These are phyloP conservation scores for Panus rudis DNA, from an alignment of 768 basidiomycete species.

Conservation along the genomic window DNA sequence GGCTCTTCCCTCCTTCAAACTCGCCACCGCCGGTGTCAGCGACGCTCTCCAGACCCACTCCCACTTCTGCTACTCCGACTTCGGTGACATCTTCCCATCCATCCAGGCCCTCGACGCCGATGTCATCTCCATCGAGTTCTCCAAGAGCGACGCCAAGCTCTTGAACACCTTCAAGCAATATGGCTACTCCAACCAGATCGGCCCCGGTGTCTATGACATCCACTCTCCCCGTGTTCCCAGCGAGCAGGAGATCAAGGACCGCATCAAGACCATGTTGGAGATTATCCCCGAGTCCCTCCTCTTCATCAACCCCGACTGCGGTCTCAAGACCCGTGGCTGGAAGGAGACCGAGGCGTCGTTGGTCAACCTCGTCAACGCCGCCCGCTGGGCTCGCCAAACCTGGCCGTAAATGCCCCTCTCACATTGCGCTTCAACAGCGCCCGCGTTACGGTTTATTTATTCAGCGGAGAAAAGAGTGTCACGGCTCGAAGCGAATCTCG, in stretches of 20 bases:
- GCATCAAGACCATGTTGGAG: constrained; percentile 75
- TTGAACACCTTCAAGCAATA: constrained; percentile 91
- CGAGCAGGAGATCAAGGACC: constrained; percentile 90
- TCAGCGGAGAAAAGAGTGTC: too few species aligned
- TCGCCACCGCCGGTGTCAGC: constrained; percentile 91
- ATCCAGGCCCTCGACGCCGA: constrained; percentile 97
- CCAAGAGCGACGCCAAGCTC: constrained; percentile 98
- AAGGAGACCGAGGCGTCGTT: constrained; percentile 93
- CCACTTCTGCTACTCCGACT: constrained; percentile 99
- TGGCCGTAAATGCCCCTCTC: constrained; percentile 52
- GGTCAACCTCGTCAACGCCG: constrained; percentile 81
- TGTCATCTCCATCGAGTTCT: constrained; percentile 98
- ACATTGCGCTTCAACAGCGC: constrained; percentile 88
- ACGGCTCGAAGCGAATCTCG: too few species aligned
- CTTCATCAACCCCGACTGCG: constrained; percentile 96
- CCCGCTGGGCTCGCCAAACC: constrained; percentile 85
- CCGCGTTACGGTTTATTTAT: constrained; percentile 62
- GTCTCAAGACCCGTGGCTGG: constrained; percentile 98
- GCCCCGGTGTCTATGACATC: constrained; percentile 98
- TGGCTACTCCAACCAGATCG: constrained; percentile 95
- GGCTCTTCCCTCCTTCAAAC: constrained; percentile 99
- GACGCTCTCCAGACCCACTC: constrained; percentile 96
- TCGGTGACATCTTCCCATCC: constrained; percentile 96
- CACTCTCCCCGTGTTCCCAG: constrained; percentile 98
- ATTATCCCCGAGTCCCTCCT: constrained; percentile 77